Evolutionary conservation across 176 grass and related monocot genomes (phyloP).

Genomic region (Cenchrus fungigraminus): DNA sequence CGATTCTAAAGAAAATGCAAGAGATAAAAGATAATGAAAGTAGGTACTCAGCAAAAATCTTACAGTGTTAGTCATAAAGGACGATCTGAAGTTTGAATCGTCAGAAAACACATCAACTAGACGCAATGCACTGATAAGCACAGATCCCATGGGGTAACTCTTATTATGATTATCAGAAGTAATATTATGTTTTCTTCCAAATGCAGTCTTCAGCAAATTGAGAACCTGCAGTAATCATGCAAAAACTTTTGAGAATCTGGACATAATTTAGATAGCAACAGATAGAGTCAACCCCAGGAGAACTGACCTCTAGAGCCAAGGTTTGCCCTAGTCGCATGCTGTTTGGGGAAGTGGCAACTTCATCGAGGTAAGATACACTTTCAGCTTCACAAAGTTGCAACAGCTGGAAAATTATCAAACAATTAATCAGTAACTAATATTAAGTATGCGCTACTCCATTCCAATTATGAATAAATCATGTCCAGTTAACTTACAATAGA

Average conservation of each 20-base stretch:
- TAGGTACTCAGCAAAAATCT: constrained; percentile 38
- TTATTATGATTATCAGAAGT: constrained; percentile 53
- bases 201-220: constrained; percentile 83
- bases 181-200: constrained; percentile 63
- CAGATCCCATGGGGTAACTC: constrained; percentile 75
- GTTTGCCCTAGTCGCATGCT: constrained; percentile 82
- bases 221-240: constrained; percentile 69
- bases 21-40: constrained; percentile 10
- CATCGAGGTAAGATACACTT: constrained; percentile 97
- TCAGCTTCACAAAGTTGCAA: constrained; percentile 98
- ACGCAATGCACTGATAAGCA: constrained; percentile 84
- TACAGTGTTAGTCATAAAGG: constrained; percentile 87
- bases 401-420: constrained; percentile 56
- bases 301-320: constrained; percentile 84
- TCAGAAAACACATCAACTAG: constrained; percentile 96
- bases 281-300: constrained; percentile 24
- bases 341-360: constrained; percentile 75
- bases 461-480: constrained; percentile 25
- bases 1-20: constrained; percentile 27
- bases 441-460: constrained; percentile 11
- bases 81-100: constrained; percentile 95
- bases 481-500: constrained; percentile 73
- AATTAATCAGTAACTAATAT: constrained; percentile 28
- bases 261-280: constrained; percentile 22
- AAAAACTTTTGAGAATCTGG: constrained; percentile 40